Evolutionary conservation across 2,329 filamentous ascomycete genomes (phyloP), one percentile per base, ranked within the genome.

Genomic region (Amauroascus verrucosus): DNA sequence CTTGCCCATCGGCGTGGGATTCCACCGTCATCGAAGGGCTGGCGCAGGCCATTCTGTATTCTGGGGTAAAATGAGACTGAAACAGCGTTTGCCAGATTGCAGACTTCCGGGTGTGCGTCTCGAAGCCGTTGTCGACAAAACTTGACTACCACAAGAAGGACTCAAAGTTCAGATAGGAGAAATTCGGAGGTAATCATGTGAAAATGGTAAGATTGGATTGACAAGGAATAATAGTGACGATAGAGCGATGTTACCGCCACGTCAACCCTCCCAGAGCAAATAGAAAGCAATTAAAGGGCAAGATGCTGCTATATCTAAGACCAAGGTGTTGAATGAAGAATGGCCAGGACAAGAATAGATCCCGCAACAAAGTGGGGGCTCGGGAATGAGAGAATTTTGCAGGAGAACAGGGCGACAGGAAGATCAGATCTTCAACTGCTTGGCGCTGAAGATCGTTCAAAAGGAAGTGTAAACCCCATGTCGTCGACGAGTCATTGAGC

Each of bases 21-120:
- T 71, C 66, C 51, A 72, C 62, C 2, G 70, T 67, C 61, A 72
- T 64, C 24, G 70, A 68, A 40, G 68, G 64, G 37, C 67, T 57
- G 32, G 69, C 62, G 59, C 69, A 72, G 38, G 70, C 63, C 70
- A 72, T 72, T 22, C 26, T 44, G 32, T 44, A 51, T 57, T 54
- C 11, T 38, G 6, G 32, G 1, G 37, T 18, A 14, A 9, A 20
- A 41, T 2, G 16, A 9, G 14, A 28, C 30, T n/a, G 11, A 28
- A 45, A 1, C 22, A 20, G n/a, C 7, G 20, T 24, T 3, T 24
- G 35, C 22, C 3, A 6, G 14, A 18, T 26, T 20, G 6, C n/a
- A 20, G 20, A 33, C 16, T 11, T 16, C n/a, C 24, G 9, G 28
- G 2, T 30, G 9, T 3, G 28, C 26, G 18, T 2, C 24, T 28